Base-by-base conservation (phyloP, 2,329 filamentous ascomycete genomes). In the Aspergillus sp. region DNA sequence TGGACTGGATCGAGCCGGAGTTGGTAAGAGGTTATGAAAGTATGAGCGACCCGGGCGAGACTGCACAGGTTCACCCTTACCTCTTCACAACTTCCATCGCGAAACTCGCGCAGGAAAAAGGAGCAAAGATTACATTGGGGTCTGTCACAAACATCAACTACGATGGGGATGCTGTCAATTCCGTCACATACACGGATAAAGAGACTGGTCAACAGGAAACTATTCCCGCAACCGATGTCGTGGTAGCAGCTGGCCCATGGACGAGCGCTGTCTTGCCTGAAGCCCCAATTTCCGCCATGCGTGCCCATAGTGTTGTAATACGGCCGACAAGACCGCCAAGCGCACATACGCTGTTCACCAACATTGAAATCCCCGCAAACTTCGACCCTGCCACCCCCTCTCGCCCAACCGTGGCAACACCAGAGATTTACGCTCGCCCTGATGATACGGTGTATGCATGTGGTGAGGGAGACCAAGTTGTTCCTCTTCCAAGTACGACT, bases 401-500 rank as follows among this genome's bases (percentile, higher is more conserved):
- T 85, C 77, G 82, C 4, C 68, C 83, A 61, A 84, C 87, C 30
- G 85, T 85, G 19, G 92, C 92, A 13, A 89, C 92, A 28, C 95
- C 95, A 0, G 95, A 99, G 76, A 95, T 98, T 64, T 99, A 99
- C 74, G 91, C 95, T 0, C 85, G 95, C 4, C 93, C 93, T 0
- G 90, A 92, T 74, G 86, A 90, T 59, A 93, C 97, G 74, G 90
- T 97, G 11, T 99, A 99, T 76, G 93, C 92, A 0, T 99, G 95
- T 73, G 95, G 93, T 49, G 93, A 97, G 71, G 92, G 92, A 23
- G 95, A 99, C 73, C 84, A 85, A 1, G 76, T 83, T 3, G 84
- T 92, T 0, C 89, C 92, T 0, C 83, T 99, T 1, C 95, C 95
- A 0, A 81, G 87, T 3, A 89, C 89, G 0, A 88, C 90, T 3